Base-by-base conservation (phyloP, 169 alveolate genomes). In the Ichthyophthirius multifiliis region DNA sequence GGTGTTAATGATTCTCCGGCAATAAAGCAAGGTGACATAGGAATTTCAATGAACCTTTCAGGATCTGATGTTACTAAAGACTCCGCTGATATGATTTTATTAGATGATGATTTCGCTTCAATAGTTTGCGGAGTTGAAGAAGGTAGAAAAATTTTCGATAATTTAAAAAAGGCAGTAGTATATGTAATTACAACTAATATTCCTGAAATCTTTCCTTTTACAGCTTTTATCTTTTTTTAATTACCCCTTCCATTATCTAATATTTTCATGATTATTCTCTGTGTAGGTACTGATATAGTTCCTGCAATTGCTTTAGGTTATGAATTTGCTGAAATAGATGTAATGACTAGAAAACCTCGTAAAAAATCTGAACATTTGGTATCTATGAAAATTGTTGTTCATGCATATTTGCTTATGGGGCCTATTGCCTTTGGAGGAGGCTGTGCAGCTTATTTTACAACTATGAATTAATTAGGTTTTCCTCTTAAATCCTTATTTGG, bases 1-100 rank as follows among this genome's bases (percentile, higher is more conserved):
- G 96, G 97, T n/a, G 97, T 90, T 1, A 94, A 94, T 79, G 97
- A 94, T 79, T 89, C 95, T 5, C 97, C 97, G 30, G 96, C 97
- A 9, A 92, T 94, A 44, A 94, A 94, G 78, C 89, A 92, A 82
- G 96, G 96, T 16, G 94, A 94, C 79, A 94, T 94, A 63, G 97
- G 96, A 16, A 88, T 94, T 74, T 94, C 97, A 6, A 94, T 94
- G 97, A 94, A 94, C 18, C 89, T 87, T 32, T 83, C 90, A 15
- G 96, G 95, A 43, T 88, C 95, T 32, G 96, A 93, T 85, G 96
- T 94, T 2, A 95, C 95, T n/a, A 92, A 94, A 82, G 94, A 94
- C 82, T 95, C 97, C 27, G 97, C 97, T n/a, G 97, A 94, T 82
- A 94, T 94, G 93, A 73, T 94, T 41, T 79, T 94, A 37, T 85